Evolutionary conservation across 2,329 filamentous ascomycete species (phyloP).

Genomic region (Aureobasidium sp.): DNA sequence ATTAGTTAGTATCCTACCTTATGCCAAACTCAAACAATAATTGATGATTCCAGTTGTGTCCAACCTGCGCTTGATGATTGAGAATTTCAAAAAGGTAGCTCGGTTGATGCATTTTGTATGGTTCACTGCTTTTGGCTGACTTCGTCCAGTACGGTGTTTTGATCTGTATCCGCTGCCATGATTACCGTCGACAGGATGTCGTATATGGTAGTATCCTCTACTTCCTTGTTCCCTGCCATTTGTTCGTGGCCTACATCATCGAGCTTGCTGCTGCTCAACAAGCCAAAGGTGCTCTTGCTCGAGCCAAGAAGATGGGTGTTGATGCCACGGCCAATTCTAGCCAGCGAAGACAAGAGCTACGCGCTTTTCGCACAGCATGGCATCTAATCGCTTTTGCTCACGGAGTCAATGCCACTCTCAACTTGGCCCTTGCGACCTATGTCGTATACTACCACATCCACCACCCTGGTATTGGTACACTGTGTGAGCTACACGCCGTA

Average conservation of each 20-base stretch:
- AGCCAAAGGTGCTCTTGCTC: conserved; percentile 61
- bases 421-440: conserved; percentile 71
- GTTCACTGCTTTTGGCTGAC: not conserved
- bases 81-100: conserved; percentile 85
- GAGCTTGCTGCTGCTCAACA: conserved; percentile 76
- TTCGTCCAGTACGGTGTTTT: conserved; percentile 69
- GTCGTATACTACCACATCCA: conserved; percentile 87
- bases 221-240: conserved; percentile 79
- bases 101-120: not conserved
- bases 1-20: conserved; percentile 49
- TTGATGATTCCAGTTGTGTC: conserved; percentile 60
- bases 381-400: conserved; percentile 72
- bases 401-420: conserved; percentile 73
- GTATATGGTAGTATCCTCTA: conserved; percentile 71
- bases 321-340: conserved; percentile 44
- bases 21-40: not conserved
- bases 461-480: conserved; percentile 86
- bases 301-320: conserved; percentile 38
- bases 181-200: conserved; percentile 73
- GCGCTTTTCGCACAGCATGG: conserved; percentile 53
- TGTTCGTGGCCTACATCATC: conserved; percentile 84
- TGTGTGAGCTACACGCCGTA: conserved; percentile 85
- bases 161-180: conserved; percentile 84
- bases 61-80: conserved; percentile 88
- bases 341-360: conserved; percentile 49